phyloP scores from a whole-genome alignment of 306 rosid species.

The Prunus fruticosa region DNA sequence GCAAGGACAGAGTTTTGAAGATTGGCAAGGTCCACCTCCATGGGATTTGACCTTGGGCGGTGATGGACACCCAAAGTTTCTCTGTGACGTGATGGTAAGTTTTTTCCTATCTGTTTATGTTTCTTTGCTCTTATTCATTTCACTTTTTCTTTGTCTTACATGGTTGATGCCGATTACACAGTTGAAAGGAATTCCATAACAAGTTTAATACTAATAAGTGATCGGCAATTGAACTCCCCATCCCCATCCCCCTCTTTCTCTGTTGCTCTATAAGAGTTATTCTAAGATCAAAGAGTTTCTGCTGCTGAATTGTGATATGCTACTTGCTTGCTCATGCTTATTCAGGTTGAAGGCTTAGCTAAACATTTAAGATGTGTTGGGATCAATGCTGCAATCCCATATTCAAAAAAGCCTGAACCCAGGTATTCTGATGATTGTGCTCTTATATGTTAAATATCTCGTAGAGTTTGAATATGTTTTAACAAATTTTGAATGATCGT shows the following conservation, averaged over 20 bases:
- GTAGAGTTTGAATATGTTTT: background rate
- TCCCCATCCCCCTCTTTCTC: background rate
- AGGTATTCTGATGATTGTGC: conserved; percentile 40
- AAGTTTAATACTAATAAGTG: background rate
- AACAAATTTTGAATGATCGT: conserved; percentile 10
- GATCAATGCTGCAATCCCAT: conserved; percentile 85
- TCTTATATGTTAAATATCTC: conserved; percentile 10
- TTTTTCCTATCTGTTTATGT: conserved; percentile 12
- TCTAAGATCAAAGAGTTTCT: background rate
- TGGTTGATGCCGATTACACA: conserved; percentile 15
- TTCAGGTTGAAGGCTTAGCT: conserved; percentile 94
- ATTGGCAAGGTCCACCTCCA: conserved; percentile 65
- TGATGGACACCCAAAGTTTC: conserved; percentile 79
- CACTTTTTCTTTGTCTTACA: background rate
- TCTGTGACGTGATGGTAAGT: conserved; percentile 89
- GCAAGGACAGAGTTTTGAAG: conserved; percentile 43
- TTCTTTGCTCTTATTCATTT: conserved; percentile 11
- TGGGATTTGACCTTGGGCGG: conserved; percentile 75
- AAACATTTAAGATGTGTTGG: conserved; percentile 95
- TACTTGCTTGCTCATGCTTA: conserved; percentile 20
- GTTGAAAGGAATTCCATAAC: too few relatives aligned
- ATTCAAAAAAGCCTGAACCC: conserved; percentile 74
- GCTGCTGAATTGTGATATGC: conserved; percentile 1
- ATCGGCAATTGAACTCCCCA: background rate
- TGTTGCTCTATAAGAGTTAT: conserved; percentile 7